Base-by-base conservation (phyloP, 1,284 basidiomycete species). In the Austroboletus novae-zelandiae region DNA sequence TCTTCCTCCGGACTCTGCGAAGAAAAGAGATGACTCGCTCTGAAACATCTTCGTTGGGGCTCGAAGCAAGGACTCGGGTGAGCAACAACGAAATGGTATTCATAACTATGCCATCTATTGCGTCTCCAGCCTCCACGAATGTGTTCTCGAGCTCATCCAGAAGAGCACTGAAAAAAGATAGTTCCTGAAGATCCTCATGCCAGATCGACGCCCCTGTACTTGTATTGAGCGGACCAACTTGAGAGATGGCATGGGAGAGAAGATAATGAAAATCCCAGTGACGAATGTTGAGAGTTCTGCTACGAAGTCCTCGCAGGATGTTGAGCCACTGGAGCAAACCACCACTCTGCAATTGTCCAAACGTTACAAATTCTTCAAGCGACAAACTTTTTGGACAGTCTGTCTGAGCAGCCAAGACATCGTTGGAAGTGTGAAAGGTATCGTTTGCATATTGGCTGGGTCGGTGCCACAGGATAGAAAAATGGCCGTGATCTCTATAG, bases 311-410 rank as follows among this genome's bases (percentile, higher is more conserved):
- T 25, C 71, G 64, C 5, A 67, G 54, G 9, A 80, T 73, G 48
- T 81, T 81, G 34, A 74, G 53, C 78, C 78, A 81, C 40, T 80
- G 78, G 0, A 79, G 52, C 1, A 57, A 61, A 4, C 61, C 52
- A 2, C 77, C 75, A 34, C 71, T 68, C 2, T 76, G 73, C 30
- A 79, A 53, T 30, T 61, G 5, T 72, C 50, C 9, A 52, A 62
- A 40, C 4, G 39, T 15, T 2, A 40, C 18, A 23, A 23, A 20
- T 40, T 40, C 39, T 5, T 40, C 5, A 5, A 81, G 77, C 0
- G 52, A 62, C 1, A 76, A 49, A 3, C 69, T 59, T 1, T 44
- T 23, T 5, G 68, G 68, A 45, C 71, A 30, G 29, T 30, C 29
- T 11, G 29, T 11, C 9, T 30, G 29, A 30, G 29, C 29, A 30